Evolutionary conservation across 805 yeast genomes (phyloP).

Genomic region (Nakazawaea siamensis): DNA sequence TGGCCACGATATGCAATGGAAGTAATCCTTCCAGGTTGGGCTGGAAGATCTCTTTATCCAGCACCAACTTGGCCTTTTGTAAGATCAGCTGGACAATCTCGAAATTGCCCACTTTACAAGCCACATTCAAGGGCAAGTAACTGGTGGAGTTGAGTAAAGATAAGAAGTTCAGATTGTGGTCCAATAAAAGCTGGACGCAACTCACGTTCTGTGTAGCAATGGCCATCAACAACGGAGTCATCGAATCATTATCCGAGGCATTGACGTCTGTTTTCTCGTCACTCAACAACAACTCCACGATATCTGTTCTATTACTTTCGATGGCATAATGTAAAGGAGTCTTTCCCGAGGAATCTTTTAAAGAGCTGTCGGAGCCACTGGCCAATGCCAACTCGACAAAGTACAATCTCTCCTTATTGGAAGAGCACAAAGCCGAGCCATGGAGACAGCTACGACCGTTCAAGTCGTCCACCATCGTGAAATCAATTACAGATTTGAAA

Average conservation of each 20-base stretch:
- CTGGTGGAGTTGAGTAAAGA: conserved; percentile 43
- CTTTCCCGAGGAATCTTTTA: conserved; percentile 62
- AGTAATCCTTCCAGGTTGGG: conserved; percentile 82
- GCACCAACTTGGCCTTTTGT: conserved; percentile 25
- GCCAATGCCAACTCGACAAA: conserved; percentile 19
- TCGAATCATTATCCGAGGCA: conserved; percentile 68
- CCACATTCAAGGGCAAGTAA: conserved; percentile 74
- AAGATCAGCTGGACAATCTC: conserved; percentile 61
- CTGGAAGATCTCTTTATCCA: conserved; percentile 32
- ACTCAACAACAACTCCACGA: conserved; percentile 29
- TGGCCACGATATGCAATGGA: conserved; percentile 83
- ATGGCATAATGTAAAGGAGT: conserved; percentile 86
- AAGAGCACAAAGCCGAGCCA: conserved; percentile 36
- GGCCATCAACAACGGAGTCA: conserved; percentile 77
- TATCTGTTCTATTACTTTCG: conserved; percentile 40
- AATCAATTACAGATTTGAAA: conserved; percentile 50
- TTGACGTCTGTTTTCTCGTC: too few relatives aligned
- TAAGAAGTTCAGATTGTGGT: conserved; percentile 40
- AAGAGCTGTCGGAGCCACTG: conserved; percentile 1
- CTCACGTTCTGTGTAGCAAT: conserved; percentile 59
- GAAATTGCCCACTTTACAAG: conserved; percentile 78
- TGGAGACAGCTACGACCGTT: conserved; percentile 72
- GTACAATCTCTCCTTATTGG: conserved; percentile 1
- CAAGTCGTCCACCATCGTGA: conserved; percentile 60
- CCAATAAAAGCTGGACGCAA: conserved; percentile 40